Conservation (phyloP, 139 green algal species). For the Marvania coccoides region DNA sequence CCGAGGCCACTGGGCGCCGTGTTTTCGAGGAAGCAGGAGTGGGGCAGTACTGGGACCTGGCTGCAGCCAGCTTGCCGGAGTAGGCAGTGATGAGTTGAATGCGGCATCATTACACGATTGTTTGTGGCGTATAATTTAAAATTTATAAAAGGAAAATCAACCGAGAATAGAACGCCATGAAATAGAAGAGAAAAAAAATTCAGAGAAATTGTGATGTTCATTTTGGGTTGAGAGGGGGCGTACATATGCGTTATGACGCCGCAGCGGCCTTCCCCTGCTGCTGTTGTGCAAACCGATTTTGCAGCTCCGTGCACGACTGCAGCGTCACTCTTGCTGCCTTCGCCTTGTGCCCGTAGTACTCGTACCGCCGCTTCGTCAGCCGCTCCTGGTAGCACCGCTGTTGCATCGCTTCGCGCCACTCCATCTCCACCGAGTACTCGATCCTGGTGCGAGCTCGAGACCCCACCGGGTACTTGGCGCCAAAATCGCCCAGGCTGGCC, state of each 20-base stretch:
- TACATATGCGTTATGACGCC: no score
- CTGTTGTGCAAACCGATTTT: neutral
- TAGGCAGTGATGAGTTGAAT: no score
- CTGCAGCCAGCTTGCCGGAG: slow-evolving; percentile 29
- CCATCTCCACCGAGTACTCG: slow-evolving; percentile 22
- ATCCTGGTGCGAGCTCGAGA: slow-evolving; percentile 12
- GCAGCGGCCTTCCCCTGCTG: no score
- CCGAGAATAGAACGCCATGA: no score
- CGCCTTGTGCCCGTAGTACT: slow-evolving; percentile 19
- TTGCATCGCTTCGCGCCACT: slow-evolving; percentile 20
- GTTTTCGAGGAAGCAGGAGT: slow-evolving; percentile 52
- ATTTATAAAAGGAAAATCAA: no score
- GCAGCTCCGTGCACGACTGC: slow-evolving; percentile 15
- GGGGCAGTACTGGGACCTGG: slow-evolving; percentile 83
- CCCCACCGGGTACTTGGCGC: slow-evolving; percentile 3
- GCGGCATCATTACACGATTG: no score
- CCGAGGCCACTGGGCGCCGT: slow-evolving; percentile 28
- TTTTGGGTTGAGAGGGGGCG: no score
- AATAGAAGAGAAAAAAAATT: no score
- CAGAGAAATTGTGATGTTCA: no score
- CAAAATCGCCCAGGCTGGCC: neutral
- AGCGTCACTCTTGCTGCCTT: slow-evolving; percentile 19
- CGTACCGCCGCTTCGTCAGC: slow-evolving; percentile 14
- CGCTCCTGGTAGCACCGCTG: slow-evolving; percentile 32
- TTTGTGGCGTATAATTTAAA: no score